Evolutionary conservation across 1,284 basidiomycete genomes (phyloP).

Genomic region (Naganishia sp.): DNA sequence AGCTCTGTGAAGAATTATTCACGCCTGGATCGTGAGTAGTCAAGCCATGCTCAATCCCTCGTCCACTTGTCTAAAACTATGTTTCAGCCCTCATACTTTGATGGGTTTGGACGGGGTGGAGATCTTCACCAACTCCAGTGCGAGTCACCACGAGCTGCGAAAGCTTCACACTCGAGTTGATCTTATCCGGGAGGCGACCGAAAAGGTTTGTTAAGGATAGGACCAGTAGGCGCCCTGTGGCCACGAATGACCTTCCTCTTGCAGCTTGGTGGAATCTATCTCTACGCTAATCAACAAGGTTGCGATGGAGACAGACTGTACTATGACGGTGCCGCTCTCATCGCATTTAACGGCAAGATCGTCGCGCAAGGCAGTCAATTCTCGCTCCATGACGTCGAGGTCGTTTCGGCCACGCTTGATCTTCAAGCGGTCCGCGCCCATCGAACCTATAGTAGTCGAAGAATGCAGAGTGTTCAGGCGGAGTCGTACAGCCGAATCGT

Average conservation of each 20-base stretch:
- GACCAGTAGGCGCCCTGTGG: too few species aligned
- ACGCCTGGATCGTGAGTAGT: conserved; percentile 78
- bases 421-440: conserved; percentile 91
- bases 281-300: conserved; percentile 98
- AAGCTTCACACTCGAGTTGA: conserved; percentile 90
- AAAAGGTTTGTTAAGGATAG: conserved; percentile 64
- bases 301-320: conserved; percentile 97
- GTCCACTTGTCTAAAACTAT: conserved; percentile 1
- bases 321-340: conserved; percentile 96
- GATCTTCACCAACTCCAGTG: conserved; percentile 97
- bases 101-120: conserved; percentile 98
- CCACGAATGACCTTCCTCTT: background rate
- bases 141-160: conserved; percentile 94
- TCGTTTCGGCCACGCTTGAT: conserved; percentile 91
- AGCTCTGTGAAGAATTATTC: conserved; percentile 92
- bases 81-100: conserved; percentile 79
- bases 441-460: conserved; percentile 74
- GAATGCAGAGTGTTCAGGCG: conserved; percentile 80
- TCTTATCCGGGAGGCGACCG: conserved; percentile 93
- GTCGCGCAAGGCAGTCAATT: conserved; percentile 96
- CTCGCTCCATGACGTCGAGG: conserved; percentile 91
- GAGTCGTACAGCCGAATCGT: conserved; percentile 72
- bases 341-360: conserved; percentile 88
- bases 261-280: conserved; percentile 90
- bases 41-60: background rate